Base-by-base conservation (phyloP, 2,329 filamentous ascomycete species). In the Fonsecaea pugnacius region DNA sequence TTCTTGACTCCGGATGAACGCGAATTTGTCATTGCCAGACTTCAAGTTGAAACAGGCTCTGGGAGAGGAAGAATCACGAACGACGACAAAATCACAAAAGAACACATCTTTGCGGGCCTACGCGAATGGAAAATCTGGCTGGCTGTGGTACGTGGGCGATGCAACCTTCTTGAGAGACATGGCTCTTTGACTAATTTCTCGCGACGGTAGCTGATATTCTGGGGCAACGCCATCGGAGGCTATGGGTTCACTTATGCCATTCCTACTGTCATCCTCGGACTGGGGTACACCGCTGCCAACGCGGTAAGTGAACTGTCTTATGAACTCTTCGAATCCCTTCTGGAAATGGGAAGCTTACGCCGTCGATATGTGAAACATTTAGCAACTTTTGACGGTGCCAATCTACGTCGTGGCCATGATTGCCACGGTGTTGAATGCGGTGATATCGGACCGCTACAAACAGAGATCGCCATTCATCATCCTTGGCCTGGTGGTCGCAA, bases 321-420 rank as follows among this genome's bases (percentile, higher is more conserved):
- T 2, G 8, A 14, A 10, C 33, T 36, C 12, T 3, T 9, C 33
- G 33, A 16, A 3, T 3, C 35, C 14, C 16, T 40, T 18, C 12
- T 40, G 36, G 16, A 12, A 2, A 18, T 40, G 14, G 27, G 27
- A 30, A 30, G 4, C 27, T 30, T 4, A 30, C 6, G 4, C 3
- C 27, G 6, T 6, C 0, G 27, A 4, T 30, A 4, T 30, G 4
- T 4, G 4, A 4, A 40, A 40, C 16, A 16, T 5, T 16, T 16
- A 40, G 36, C 68, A 70, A 57, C 46, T 70, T 8, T 62, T 70
- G n/a, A 70, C 66, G 33, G 76, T 77, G 46, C 76, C 76, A 3
- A 67, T 77, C 62, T 77, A 74, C 70, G 58, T 73, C 16, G 69
- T 73, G n/a, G 74, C 70, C 3, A 68, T 30, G 27, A 30, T 30